Conservation (phyloP, 2,329 filamentous ascomycete genomes). For the Colletotrichum sp. region DNA sequence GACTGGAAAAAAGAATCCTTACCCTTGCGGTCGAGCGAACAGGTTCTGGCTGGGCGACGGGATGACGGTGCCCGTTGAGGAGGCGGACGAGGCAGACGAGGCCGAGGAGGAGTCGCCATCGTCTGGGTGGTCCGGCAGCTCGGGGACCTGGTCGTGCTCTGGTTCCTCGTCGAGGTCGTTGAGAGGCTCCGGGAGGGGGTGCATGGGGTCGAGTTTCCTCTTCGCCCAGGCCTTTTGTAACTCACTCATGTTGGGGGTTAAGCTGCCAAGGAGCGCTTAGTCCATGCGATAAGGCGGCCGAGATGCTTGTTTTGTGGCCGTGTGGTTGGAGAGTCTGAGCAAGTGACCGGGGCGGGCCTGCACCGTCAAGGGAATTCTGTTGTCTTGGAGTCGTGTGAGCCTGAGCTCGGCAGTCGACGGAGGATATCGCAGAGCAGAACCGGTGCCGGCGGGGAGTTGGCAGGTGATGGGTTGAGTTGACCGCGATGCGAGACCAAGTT, state of each 20-base stretch:
- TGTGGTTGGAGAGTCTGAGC: background rate
- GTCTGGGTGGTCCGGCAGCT: slow-evolving; percentile 49
- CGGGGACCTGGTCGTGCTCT: slow-evolving; percentile 49
- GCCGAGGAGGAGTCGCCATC: slow-evolving; percentile 77
- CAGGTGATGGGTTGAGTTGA: background rate
- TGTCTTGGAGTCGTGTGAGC: background rate
- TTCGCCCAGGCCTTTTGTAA: slow-evolving; percentile 81
- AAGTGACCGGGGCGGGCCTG: background rate
- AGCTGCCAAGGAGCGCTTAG: background rate
- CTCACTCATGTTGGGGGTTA: slow-evolving; percentile 70
- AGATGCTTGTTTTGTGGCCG: background rate
- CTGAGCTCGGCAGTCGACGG: background rate
- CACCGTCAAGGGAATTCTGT: background rate
- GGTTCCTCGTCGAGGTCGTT: slow-evolving; percentile 60
- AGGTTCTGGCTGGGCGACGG: slow-evolving; percentile 76
- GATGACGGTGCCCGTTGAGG: slow-evolving; percentile 90
- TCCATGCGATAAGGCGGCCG: background rate
- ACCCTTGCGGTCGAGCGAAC: slow-evolving; percentile 75
- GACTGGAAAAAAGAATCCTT: slow-evolving; percentile 31
- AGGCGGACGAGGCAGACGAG: slow-evolving; percentile 72
- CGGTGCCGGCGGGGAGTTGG: background rate
- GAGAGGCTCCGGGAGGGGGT: slow-evolving; percentile 55
- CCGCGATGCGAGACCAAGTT: slow-evolving; percentile 2
- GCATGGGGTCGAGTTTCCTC: slow-evolving; percentile 69
- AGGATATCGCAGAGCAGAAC: background rate